Evolutionary conservation across 2,329 filamentous ascomycete species (phyloP).

Genomic region (Pyrenophora seminiperda): DNA sequence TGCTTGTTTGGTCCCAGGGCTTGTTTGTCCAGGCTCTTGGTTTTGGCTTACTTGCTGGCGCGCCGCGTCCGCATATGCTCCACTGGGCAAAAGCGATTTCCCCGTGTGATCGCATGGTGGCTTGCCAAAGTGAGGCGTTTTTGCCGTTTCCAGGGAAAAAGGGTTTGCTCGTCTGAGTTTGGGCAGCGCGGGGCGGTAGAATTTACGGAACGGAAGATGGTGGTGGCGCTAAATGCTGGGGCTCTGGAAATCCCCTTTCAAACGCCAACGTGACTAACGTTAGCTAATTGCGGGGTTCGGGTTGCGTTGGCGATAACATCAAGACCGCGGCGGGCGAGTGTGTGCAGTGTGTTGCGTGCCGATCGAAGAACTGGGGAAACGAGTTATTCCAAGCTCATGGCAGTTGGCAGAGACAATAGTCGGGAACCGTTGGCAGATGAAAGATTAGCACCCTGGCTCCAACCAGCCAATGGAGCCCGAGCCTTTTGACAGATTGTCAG

Average conservation of each 20-base stretch:
- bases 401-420: too few relatives aligned
- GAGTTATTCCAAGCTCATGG: too few relatives aligned
- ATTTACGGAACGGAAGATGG: constrained; percentile 2
- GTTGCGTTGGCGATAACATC: too few relatives aligned
- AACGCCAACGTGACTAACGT: neutral
- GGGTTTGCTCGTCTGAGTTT: neutral
- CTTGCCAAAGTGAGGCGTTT: neutral
- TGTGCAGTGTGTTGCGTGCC: too few relatives aligned
- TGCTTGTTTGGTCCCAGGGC: too few relatives aligned
- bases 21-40: too few relatives aligned
- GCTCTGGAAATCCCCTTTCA: neutral
- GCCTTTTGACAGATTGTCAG: neutral
- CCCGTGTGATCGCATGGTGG: constrained; percentile 13
- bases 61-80: too few relatives aligned
- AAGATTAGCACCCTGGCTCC: neutral
- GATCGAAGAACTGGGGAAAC: too few relatives aligned
- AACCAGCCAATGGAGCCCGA: neutral
- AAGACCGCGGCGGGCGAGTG: too few relatives aligned
- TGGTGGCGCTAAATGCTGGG: neutral
- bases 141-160: constrained; percentile 10
- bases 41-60: too few relatives aligned
- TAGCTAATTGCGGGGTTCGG: neutral
- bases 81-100: too few relatives aligned
- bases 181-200: constrained; percentile 12
- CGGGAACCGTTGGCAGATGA: neutral